Conservation (phyloP, 2,329 filamentous ascomycete species). For the Xylaria sp. region DNA sequence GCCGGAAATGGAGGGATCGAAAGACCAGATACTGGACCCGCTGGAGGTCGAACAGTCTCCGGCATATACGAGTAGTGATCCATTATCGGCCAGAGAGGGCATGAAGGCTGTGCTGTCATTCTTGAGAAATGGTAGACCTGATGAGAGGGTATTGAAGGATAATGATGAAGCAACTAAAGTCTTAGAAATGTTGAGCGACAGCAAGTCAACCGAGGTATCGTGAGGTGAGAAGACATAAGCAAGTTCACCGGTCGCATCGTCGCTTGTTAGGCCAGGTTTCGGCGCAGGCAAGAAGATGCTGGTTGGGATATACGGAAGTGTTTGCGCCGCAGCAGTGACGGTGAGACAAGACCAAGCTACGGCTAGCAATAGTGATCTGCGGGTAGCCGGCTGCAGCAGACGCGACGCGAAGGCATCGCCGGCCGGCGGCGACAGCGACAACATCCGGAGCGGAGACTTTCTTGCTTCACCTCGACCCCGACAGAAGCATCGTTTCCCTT, state of each 20-base stretch:
- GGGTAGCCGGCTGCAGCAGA: slow-evolving; percentile 35
- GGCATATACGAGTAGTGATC: slow-evolving; percentile 77
- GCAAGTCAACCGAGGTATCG: slow-evolving; percentile 62
- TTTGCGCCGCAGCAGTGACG: slow-evolving; percentile 53
- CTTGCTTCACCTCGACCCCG: slow-evolving; percentile 43
- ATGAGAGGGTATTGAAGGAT: slow-evolving; percentile 62
- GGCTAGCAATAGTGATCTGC: slow-evolving; percentile 39
- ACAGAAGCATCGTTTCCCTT: slow-evolving; percentile 44
- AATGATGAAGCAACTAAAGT: slow-evolving; percentile 61
- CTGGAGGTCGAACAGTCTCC: slow-evolving; percentile 73
- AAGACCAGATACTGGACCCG: slow-evolving; percentile 74
- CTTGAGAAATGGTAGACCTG: slow-evolving; percentile 71
- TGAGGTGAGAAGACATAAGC: slow-evolving; percentile 77
- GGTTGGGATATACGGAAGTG: slow-evolving; percentile 81
- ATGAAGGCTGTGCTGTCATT: slow-evolving; percentile 69
- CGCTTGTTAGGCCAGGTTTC: slow-evolving; percentile 54
- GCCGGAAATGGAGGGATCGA: slow-evolving; percentile 59
- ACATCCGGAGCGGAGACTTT: slow-evolving; percentile 44
- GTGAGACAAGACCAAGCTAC: slow-evolving; percentile 35
- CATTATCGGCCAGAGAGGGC: slow-evolving; percentile 73
- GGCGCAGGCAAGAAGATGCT: slow-evolving; percentile 70
- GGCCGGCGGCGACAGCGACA: slow-evolving; percentile 42
- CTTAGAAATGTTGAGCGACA: slow-evolving; percentile 73
- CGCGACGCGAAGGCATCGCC: slow-evolving; percentile 34
- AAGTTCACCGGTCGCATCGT: slow-evolving; percentile 55